Base-by-base conservation (phyloP, 2,329 filamentous ascomycete genomes). In the Neopestalotiopsis sp. region DNA sequence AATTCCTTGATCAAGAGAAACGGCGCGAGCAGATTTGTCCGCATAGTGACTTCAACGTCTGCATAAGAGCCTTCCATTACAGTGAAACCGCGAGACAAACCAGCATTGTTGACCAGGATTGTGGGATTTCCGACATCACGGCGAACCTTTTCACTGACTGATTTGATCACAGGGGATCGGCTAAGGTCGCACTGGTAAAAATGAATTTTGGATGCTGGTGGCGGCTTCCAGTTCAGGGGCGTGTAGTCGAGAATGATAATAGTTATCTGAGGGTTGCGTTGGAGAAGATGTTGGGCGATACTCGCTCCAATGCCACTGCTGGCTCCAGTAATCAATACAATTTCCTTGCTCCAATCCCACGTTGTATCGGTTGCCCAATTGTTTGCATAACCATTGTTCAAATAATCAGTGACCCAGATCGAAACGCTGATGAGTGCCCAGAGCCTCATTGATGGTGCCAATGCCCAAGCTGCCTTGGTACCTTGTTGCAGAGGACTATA, bases 321-420 rank as follows among this genome's bases (percentile, higher is more conserved):
- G 9, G 24, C 57, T 2, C 57, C 57, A 5, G 57, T 59, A 12
- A 59, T 34, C 30, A 59, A 34, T 3, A 59, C 57, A 59, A 34
- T 59, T 24, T 59, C 57, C 57, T 59, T 34, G 10, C 24, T 17
- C 24, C 24, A 59, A 10, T 59, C 20, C 57, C 57, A 59, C 1
- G 24, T 30, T 30, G 20, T 10, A 24, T 59, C 57, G 13, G 14
- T 17, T 24, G 57, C 14, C 57, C 57, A 59, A 28, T 59, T 34
- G 24, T 59, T 59, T 59, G 57, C 57, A 24, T 59, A 59, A 6
- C 20, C 57, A 59, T 59, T 24, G 57, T 59, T 59, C n/a, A 59
- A 24, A 59, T n/a, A 59, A 24, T 17, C 28, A 24, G 30, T 59
- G 24, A 17, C 24, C 24, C 30, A 34, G 14, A 59, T 12, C 9